Conservation (phyloP, 352 stramenopile genomes). For the Peronospora farinosa region DNA sequence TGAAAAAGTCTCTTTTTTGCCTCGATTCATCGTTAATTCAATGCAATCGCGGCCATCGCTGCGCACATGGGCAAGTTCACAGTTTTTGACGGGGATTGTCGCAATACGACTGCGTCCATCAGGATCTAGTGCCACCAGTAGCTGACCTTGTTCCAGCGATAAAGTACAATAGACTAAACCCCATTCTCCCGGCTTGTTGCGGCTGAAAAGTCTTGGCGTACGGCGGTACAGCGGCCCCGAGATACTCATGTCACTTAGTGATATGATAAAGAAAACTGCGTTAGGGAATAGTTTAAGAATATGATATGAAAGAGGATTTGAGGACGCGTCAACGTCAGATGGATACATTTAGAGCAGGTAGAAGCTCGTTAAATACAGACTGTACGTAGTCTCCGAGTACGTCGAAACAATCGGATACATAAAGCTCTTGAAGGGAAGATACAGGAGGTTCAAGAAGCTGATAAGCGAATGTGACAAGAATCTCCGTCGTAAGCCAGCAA, state of each 20-base stretch:
- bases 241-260: constrained; percentile 43
- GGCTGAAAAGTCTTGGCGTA: constrained; percentile 62
- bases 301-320: too few species aligned
- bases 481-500: constrained; percentile 73
- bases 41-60: constrained; percentile 80
- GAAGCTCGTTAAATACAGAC: constrained; percentile 53
- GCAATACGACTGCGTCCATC: constrained; percentile 47
- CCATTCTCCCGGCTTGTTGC: constrained; percentile 70
- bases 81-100: constrained; percentile 52
- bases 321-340: too few species aligned
- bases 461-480: constrained; percentile 66
- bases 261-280: constrained; percentile 2
- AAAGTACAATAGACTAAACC: constrained; percentile 77
- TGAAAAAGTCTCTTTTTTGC: constrained; percentile 81
- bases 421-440: constrained; percentile 39
- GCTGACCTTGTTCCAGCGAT: constrained; percentile 47
- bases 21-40: constrained; percentile 54
- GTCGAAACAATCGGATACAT: constrained; percentile 69
- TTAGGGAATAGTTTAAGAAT: constrained; percentile 7
- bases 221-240: constrained; percentile 66
- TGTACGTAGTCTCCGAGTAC: constrained; percentile 69
- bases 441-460: constrained; percentile 50
- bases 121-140: constrained; percentile 61
- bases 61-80: constrained; percentile 73
- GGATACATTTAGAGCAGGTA: too few species aligned